phyloP scores from a whole-genome alignment of 306 rosid species.

The Vigna hirtella region DNA sequence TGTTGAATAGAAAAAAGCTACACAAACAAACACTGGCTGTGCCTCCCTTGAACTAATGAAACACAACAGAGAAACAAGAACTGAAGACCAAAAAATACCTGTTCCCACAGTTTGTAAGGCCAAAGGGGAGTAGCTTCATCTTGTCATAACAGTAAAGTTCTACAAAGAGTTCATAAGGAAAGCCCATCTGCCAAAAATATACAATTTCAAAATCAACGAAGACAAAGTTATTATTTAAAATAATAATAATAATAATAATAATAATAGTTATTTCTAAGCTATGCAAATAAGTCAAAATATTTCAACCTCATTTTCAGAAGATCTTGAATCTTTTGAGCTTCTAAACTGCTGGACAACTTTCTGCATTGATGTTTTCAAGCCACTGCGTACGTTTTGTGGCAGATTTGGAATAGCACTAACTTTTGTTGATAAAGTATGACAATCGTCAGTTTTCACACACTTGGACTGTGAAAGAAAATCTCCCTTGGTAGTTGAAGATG shows the following conservation, averaged over 20 bases:
- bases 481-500: conserved; percentile 50
- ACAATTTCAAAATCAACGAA: conserved; percentile 44
- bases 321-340: conserved; percentile 63
- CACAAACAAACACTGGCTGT: conserved; percentile 33
- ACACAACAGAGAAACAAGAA: conserved; percentile 32
- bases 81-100: conserved; percentile 55
- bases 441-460: conserved; percentile 54
- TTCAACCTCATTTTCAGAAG: conserved; percentile 60
- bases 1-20: conserved; percentile 5
- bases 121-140: conserved; percentile 70
- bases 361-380: conserved; percentile 68
- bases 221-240: conserved; percentile 17
- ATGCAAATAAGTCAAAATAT: conserved; percentile 41
- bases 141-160: conserved; percentile 68
- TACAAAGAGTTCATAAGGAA: conserved; percentile 68
- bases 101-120: conserved; percentile 82
- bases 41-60: conserved; percentile 23
- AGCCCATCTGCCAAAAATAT: conserved; percentile 59
- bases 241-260: background rate
- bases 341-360: conserved; percentile 82
- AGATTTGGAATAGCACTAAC: conserved; percentile 48
- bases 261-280: conserved; percentile 23
- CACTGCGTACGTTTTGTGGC: conserved; percentile 66
- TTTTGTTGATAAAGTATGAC: conserved; percentile 59
- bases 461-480: conserved; percentile 52